A percentile compares a stretch with the other conserved stretches of the same genome.
Conservation (phyloP, 2,329 filamentous ascomycete species). For the Lachnellula subtilissima region DNA sequence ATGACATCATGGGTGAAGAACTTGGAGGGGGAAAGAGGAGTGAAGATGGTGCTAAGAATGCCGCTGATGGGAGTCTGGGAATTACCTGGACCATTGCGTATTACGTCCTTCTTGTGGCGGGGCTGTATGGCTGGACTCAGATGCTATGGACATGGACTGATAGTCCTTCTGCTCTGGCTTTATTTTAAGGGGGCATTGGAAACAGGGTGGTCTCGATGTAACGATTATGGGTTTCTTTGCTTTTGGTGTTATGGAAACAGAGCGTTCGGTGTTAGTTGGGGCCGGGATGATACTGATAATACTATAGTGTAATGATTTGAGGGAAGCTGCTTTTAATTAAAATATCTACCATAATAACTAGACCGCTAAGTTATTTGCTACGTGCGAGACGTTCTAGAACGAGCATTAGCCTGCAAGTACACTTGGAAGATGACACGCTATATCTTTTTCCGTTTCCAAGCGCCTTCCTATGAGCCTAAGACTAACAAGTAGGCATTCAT, state of each 20-base stretch:
- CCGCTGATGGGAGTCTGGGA: slow-evolving; percentile 31
- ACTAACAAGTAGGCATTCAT: too few relatives aligned
- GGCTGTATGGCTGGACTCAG: slow-evolving; percentile 66
- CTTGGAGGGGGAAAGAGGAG: slow-evolving; percentile 37
- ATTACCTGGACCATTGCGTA: slow-evolving; percentile 70
- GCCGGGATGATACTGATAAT: not conserved
- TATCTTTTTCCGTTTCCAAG: too few relatives aligned
- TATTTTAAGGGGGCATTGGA: slow-evolving; percentile 14
- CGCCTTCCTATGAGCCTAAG: too few relatives aligned
- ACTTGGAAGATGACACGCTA: too few relatives aligned
- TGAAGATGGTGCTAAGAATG: slow-evolving; percentile 27
- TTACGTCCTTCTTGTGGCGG: slow-evolving; percentile 69
- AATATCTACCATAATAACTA: too few relatives aligned
- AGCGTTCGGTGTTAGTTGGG: not conserved
- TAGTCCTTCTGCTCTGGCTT: slow-evolving; percentile 47
- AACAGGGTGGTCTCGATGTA: not conserved
- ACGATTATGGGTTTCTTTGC: not conserved
- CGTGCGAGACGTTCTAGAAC: too few relatives aligned
- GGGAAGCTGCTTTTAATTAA: too few relatives aligned
- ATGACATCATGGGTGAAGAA: slow-evolving; percentile 21
- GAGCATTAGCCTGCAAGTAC: too few relatives aligned
- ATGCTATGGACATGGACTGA: slow-evolving; percentile 69
- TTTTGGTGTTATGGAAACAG: not conserved
- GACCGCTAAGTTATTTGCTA: too few relatives aligned
- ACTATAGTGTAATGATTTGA: not conserved